Evolutionary conservation across 768 basidiomycete genomes (phyloP).

Genomic region (Tricholoma bakamatsutake): DNA sequence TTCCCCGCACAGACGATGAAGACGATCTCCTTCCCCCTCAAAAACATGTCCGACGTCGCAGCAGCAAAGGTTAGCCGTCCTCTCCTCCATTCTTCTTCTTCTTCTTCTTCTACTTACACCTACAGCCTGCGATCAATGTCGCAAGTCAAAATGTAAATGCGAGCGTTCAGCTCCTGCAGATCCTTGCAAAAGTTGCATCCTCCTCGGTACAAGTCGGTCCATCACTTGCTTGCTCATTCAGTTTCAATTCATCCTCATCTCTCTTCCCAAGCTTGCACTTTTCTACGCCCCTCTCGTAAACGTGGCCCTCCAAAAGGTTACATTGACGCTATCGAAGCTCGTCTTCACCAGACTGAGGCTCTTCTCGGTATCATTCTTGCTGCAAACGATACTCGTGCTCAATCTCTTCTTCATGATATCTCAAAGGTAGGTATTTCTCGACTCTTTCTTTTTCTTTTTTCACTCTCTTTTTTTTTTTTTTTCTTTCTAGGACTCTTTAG

Average conservation of each 20-base stretch:
- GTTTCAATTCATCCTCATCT: too few relatives aligned
- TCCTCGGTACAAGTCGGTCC: conserved; percentile 66
- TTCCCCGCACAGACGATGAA: too few relatives aligned
- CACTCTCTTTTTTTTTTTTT: neutral
- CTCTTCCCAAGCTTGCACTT: conserved; percentile 56
- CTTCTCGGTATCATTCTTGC: conserved; percentile 77
- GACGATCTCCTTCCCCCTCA: conserved; percentile 34
- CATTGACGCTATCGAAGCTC: conserved; percentile 90
- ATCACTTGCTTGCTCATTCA: too few relatives aligned
- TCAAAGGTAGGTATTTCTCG: conserved; percentile 36
- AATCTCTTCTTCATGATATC: conserved; percentile 43
- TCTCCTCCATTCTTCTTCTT: too few relatives aligned
- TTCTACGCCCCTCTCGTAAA: conserved; percentile 73
- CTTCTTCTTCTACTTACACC: too few relatives aligned
- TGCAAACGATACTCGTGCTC: conserved; percentile 34
- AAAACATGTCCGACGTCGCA: conserved; percentile 60
- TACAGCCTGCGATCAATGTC: conserved; percentile 89
- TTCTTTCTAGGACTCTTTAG: conserved; percentile 80
- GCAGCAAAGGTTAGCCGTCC: conserved; percentile 86
- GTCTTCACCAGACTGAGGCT: conserved; percentile 87
- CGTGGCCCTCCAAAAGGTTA: conserved; percentile 92
- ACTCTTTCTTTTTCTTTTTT: neutral
- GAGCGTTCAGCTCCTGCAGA: conserved; percentile 57
- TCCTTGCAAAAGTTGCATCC: conserved; percentile 72
- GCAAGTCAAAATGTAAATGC: conserved; percentile 88